Evolutionary conservation across 768 basidiomycete genomes (phyloP).

Genomic region (Pleurotus tuoliensis): DNA sequence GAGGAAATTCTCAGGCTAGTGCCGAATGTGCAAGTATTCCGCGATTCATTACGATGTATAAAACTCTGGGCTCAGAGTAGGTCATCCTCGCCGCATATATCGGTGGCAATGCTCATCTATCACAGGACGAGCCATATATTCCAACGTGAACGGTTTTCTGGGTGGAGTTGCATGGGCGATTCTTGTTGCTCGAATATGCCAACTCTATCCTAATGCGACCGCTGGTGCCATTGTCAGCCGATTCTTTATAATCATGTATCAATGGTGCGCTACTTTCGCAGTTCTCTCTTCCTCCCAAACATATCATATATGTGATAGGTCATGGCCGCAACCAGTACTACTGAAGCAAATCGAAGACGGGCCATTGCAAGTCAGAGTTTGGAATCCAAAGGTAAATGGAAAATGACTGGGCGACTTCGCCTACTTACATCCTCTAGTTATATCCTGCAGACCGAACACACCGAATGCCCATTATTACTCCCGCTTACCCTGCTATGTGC

Average conservation of each 20-base stretch:
- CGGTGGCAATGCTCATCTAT: neutral
- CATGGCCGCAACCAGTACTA: constrained; percentile 98
- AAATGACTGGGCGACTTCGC: neutral
- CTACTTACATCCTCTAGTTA: constrained; percentile 40
- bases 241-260: constrained; percentile 98
- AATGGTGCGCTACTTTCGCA: constrained; percentile 59
- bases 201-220: constrained; percentile 92
- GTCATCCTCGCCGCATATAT: constrained; percentile 23
- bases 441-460: constrained; percentile 93
- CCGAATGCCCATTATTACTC: constrained; percentile 99
- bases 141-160: constrained; percentile 95
- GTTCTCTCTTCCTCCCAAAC: neutral
- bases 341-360: constrained; percentile 97
- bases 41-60: constrained; percentile 92
- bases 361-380: constrained; percentile 87
- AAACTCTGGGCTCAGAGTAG: constrained; percentile 96
- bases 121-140: constrained; percentile 91
- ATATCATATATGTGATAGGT: constrained; percentile 46
- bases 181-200: constrained; percentile 98
- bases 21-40: constrained; percentile 90
- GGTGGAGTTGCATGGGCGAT: constrained; percentile 99
- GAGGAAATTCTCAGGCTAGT: constrained; percentile 95
- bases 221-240: constrained; percentile 95
- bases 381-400: constrained; percentile 85
- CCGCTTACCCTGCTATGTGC: constrained; percentile 99